Conservation (phyloP, 208 protist genomes). For the Histomonas meleagridis region DNA sequence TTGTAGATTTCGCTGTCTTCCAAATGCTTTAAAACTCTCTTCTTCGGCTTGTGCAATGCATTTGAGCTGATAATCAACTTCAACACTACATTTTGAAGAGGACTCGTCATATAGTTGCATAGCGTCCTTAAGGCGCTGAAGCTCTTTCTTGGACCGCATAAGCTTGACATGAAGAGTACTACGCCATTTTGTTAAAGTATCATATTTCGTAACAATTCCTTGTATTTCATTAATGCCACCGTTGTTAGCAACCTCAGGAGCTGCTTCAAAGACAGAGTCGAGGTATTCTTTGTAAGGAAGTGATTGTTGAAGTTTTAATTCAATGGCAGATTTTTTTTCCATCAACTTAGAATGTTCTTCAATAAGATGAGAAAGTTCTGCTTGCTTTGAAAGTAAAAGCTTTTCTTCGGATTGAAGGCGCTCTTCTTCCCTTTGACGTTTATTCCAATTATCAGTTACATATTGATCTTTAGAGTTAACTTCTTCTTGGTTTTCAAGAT, state of each 20-base stretch:
- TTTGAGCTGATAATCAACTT: conserved; percentile 35
- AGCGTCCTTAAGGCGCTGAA: not conserved
- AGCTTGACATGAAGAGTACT: not conserved
- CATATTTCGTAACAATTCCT: conserved; percentile 27
- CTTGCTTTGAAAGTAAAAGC: not conserved
- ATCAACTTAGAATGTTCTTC: not conserved
- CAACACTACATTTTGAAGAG: not conserved
- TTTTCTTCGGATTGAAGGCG: not conserved
- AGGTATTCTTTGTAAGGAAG: conserved; percentile 27
- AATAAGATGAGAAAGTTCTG: not conserved
- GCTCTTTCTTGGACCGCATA: not conserved
- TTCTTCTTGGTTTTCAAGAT: conserved; percentile 35
- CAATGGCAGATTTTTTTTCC: not conserved
- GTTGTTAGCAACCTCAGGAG: not conserved
- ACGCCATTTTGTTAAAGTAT: not conserved
- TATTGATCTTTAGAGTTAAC: conserved; percentile 22
- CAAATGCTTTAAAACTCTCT: conserved; percentile 21
- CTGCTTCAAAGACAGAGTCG: not conserved
- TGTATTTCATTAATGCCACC: not conserved
- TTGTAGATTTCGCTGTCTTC: not conserved
- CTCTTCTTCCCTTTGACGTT: conserved; percentile 21
- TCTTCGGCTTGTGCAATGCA: conserved; percentile 19
- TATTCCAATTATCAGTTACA: conserved; percentile 27
- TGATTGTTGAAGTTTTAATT: not conserved
- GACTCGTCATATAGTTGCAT: conserved; percentile 27